Evolutionary conservation across 768 basidiomycete species (phyloP).

Genomic region (Hypholoma sublateritium): DNA sequence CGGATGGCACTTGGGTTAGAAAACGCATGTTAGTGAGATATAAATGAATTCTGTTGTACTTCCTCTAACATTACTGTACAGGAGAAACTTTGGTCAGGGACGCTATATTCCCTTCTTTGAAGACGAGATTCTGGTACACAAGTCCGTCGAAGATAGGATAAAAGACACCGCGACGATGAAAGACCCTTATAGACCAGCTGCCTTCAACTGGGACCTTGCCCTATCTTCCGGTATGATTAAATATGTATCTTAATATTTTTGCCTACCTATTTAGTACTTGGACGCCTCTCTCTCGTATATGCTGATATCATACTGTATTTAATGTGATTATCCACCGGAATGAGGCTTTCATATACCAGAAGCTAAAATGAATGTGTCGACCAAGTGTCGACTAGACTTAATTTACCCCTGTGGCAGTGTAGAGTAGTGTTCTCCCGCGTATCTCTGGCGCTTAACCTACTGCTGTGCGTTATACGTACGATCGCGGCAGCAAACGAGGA

Average conservation of each 20-base stretch:
- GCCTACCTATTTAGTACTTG: not conserved
- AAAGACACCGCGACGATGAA: not conserved
- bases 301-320: no score
- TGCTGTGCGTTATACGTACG: no score
- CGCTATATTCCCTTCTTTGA: slow-evolving; percentile 27
- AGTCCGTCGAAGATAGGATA: slow-evolving; percentile 14
- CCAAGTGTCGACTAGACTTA: no score
- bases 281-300: no score
- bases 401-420: no score
- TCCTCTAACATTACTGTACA: not conserved
- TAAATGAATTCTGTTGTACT: not conserved
- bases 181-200: not conserved
- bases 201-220: not conserved
- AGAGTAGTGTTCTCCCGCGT: no score
- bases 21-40: slow-evolving; percentile 18
- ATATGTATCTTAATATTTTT: not conserved
- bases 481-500: no score
- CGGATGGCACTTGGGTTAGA: slow-evolving; percentile 22
- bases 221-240: not conserved
- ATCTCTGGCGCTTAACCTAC: no score
- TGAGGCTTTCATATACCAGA: no score
- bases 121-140: slow-evolving; percentile 19
- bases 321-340: no score
- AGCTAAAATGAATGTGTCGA: no score
- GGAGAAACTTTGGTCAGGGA: slow-evolving; percentile 28